A percentile compares a stretch with the other conserved stretches of the same genome.
These are phyloP conservation scores for Myxozyma melibiosi DNA, from an alignment of 805 yeast genomes.

Conservation along the genomic window DNA sequence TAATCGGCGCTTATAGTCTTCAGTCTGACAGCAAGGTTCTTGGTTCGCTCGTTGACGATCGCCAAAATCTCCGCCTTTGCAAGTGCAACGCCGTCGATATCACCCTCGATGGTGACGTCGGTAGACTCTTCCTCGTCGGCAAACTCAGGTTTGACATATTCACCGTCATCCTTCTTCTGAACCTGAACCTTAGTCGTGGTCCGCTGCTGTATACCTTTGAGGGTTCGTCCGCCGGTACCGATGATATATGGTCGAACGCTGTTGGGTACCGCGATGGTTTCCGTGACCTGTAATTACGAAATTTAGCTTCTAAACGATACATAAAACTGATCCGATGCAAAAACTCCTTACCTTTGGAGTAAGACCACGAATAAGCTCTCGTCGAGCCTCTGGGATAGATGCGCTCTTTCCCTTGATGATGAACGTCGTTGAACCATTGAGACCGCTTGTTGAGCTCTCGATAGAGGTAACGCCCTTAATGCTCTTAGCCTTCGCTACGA, in stretches of 20 bases:
- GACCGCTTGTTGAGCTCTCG: conserved; percentile 29
- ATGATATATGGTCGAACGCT: conserved; percentile 75
- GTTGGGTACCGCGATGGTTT: conserved; percentile 70
- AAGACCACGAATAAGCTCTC: conserved; percentile 72
- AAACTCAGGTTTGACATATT: conserved; percentile 41
- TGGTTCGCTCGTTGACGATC: conserved; percentile 62
- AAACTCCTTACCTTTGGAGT: conserved; percentile 63
- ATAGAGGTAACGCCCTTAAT: conserved; percentile 20
- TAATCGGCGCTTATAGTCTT: conserved; percentile 32
- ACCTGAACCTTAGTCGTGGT: conserved; percentile 74
- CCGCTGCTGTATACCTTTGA: conserved; percentile 73
- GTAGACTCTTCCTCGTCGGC: conserved; percentile 65
- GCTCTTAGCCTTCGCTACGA: conserved; percentile 50
- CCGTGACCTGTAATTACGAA: conserved; percentile 35
- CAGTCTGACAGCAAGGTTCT: conserved; percentile 31
- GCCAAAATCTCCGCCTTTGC: conserved; percentile 71
- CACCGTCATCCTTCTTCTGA: conserved; percentile 43
- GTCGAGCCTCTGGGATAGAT: conserved; percentile 68
- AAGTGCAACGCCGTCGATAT: conserved; percentile 73
- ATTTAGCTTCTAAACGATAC: neutral
- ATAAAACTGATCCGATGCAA: neutral
- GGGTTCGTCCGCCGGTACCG: conserved; percentile 82
- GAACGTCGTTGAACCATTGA: conserved; percentile 59
- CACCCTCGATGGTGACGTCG: conserved; percentile 74
- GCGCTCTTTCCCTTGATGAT: conserved; percentile 74